A percentile compares a stretch with the other conserved stretches of the same genome.
Evolutionary conservation across 208 protist species (phyloP).

Genomic region (Leishmania aethiopica): DNA sequence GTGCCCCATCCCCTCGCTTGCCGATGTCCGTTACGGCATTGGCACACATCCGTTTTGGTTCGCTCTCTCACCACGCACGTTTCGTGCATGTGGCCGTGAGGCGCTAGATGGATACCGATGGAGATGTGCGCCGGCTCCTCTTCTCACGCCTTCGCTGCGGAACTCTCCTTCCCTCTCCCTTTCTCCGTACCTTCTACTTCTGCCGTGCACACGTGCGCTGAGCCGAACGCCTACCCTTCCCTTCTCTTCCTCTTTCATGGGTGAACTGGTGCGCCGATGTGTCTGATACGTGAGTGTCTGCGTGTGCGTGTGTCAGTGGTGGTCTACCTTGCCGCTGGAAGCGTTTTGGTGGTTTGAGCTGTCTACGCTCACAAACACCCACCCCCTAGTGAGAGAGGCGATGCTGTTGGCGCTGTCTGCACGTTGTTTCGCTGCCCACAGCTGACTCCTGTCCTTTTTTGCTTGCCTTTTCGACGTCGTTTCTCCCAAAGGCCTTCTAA

Average conservation of each 20-base stretch:
- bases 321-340: not conserved
- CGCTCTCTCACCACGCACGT: not conserved
- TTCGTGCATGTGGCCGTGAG: not conserved
- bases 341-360: not conserved
- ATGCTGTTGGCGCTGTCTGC: not conserved
- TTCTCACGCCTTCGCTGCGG: not conserved
- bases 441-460: not conserved
- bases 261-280: not conserved
- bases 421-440: conserved; percentile 3
- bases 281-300: not conserved
- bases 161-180: not conserved
- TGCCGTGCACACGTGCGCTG: not conserved
- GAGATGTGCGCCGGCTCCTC: not conserved
- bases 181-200: not conserved
- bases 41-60: not conserved
- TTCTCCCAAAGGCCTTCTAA: not conserved
- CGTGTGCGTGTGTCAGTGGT: not conserved
- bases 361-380: not conserved
- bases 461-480: not conserved
- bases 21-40: not conserved
- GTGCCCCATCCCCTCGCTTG: not conserved
- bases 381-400: not conserved
- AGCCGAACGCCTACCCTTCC: not conserved
- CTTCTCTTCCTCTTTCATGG: not conserved
- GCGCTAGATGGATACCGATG: not conserved